Conservation (phyloP, 495 filamentous ascomycete species). For the Xylaria bambusicola region DNA sequence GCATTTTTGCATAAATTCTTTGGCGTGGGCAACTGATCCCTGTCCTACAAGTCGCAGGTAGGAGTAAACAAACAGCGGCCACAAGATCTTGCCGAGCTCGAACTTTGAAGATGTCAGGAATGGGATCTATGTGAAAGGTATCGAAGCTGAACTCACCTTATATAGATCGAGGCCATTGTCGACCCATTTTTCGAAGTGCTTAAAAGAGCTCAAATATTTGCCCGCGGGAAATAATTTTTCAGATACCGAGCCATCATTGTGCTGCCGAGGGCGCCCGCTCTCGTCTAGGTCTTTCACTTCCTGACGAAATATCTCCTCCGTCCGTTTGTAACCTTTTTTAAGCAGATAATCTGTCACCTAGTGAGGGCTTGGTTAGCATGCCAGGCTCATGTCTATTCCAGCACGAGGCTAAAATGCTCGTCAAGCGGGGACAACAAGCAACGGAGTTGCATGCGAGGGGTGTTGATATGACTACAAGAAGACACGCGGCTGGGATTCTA, state of each 20-base stretch:
- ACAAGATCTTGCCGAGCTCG: conserved; percentile 82
- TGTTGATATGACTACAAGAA: too few species aligned
- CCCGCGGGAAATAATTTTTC: conserved; percentile 30
- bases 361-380: not conserved
- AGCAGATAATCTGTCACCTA: conserved; percentile 94
- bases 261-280: conserved; percentile 27
- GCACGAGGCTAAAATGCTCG: not conserved
- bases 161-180: conserved; percentile 90
- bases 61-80: conserved; percentile 93
- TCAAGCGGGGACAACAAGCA: not conserved
- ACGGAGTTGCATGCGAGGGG: too few species aligned
- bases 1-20: conserved; percentile 68
- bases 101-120: conserved; percentile 51
- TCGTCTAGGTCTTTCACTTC: conserved; percentile 65
- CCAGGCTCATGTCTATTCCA: not conserved
- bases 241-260: conserved; percentile 19
- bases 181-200: conserved; percentile 75
- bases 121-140: not conserved
- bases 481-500: too few species aligned
- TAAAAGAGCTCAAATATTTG: conserved; percentile 74
- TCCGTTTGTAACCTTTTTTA: conserved; percentile 93
- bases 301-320: conserved; percentile 88
- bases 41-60: conserved; percentile 81
- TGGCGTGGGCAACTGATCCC: conserved; percentile 67
- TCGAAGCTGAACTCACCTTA: conserved; percentile 60